Base-by-base conservation (phyloP, 2,329 filamentous ascomycete genomes). In the Uncinocarpus reesii region DNA sequence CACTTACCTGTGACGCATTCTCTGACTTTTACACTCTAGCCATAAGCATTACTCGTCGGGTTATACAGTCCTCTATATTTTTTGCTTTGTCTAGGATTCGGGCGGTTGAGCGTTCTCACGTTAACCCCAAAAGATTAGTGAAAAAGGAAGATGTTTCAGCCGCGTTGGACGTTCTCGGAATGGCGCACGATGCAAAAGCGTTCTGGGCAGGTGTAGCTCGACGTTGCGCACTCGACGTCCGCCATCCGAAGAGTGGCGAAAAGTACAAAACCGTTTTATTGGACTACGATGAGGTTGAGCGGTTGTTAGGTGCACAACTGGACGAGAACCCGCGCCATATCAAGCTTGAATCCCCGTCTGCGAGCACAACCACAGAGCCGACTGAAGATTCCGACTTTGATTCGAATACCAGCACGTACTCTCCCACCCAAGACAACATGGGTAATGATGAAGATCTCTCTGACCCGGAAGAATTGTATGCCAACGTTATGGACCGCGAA, bases 1-100 rank as follows among this genome's bases (percentile, higher is more conserved):
- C 83, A 0, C 77, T 95, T 18, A 80, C 83, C 55, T 77, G 80
- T 5, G 88, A 85, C 1, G 80, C 84, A 0, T 74, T 93, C n/a
- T 74, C 78, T 4, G 86, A 92, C 56, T 82, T 95, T 37, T 75
- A 88, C 58, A 76, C 77, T 7, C 64, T 95, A 1, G 71, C 76
- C 0, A 62, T 84, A 1, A 83, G 77, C 46, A 55, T 92, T 11
- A 89, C 84, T 0, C 78, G 77, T 50, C 75, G 84, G 10, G 66
- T 95, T 1, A 71, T 92, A 1, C 78, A 84, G 40, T 78, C 83
- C 0, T 71, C 79, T 0, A 67, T 92, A 0, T 84, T 83, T 57
- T 77, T 86, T 50, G 78, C 82, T n/a, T 75, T 78, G 61, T 83
- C 83, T 1, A 75, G 86, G 35, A 66, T 87, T 20, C 74, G 80